phyloP scores from a whole-genome alignment of 2,329 filamentous ascomycete genomes.

The Chrysoporthe austroafricana region DNA sequence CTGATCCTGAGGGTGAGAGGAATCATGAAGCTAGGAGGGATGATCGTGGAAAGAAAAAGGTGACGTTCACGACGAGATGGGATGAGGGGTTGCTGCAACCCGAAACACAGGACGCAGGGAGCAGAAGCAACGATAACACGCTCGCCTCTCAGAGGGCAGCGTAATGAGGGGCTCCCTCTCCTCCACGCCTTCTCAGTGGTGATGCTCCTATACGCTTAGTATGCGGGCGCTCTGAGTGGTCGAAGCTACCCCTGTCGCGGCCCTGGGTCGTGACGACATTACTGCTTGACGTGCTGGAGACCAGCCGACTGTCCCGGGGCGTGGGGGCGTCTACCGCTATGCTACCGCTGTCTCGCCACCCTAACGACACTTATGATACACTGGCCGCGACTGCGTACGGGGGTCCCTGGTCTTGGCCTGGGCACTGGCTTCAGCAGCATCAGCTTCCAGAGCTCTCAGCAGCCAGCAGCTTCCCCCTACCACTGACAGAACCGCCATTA shows the following conservation, averaged over 20 bases:
- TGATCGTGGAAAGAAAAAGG: neutral
- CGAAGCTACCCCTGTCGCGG: conserved; percentile 17
- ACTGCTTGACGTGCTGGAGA: neutral
- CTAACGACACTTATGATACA: no score
- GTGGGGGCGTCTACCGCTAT: no score
- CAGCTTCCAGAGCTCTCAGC: no score
- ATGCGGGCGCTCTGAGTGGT: conserved; percentile 21
- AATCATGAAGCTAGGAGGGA: conserved; percentile 20
- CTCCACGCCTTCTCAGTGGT: conserved; percentile 9
- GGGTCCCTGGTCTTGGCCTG: no score
- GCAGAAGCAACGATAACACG: conserved; percentile 3
- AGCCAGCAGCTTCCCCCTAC: no score
- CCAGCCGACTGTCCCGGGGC: no score
- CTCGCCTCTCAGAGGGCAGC: neutral
- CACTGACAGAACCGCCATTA: no score
- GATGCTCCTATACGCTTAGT: conserved; percentile 19
- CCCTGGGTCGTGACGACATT: conserved; percentile 20
- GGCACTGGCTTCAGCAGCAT: no score
- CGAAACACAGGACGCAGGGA: neutral
- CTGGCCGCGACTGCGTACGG: no score
- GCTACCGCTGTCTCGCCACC: no score
- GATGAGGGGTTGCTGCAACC: conserved; percentile 16
- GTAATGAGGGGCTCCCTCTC: neutral
- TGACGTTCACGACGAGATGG: conserved; percentile 12
- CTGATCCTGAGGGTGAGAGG: conserved; percentile 7